These are phyloP conservation scores for Exsudoporus frostii DNA, from an alignment of 768 basidiomycete genomes.

Conservation along the genomic window DNA sequence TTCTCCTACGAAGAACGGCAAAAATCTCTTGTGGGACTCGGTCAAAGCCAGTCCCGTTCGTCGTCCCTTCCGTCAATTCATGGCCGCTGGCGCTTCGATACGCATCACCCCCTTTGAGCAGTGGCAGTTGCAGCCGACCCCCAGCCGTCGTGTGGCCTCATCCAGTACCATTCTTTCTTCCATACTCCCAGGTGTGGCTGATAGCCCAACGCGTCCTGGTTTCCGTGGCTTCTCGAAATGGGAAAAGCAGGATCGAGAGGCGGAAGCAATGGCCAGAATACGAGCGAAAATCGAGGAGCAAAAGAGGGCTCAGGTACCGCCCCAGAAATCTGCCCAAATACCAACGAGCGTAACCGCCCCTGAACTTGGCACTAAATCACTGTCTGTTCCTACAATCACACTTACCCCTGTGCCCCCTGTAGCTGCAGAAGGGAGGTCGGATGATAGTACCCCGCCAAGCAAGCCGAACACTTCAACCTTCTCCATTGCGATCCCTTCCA, in stretches of 20 bases:
- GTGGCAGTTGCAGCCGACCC: conserved; percentile 31
- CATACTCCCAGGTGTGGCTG: conserved; percentile 36
- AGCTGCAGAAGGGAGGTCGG: conserved; percentile 4
- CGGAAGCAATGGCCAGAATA: conserved; percentile 71
- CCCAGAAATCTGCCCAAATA: conserved; percentile 35
- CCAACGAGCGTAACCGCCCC: conserved; percentile 24
- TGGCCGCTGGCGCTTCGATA: conserved; percentile 40
- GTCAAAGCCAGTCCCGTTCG: conserved; percentile 43
- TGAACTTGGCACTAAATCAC: conserved; percentile 18
- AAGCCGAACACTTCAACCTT: conserved; percentile 15
- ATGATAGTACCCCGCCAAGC: conserved; percentile 6
- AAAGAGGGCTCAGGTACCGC: conserved; percentile 37
- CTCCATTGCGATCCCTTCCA: conserved; percentile 10
- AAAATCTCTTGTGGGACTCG: conserved; percentile 69
- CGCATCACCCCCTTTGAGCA: conserved; percentile 52
- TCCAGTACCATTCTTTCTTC: conserved; percentile 28
- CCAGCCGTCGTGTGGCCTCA: conserved; percentile 45
- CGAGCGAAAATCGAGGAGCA: conserved; percentile 49
- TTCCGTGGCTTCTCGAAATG: conserved; percentile 66
- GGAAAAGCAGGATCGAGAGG: conserved; percentile 86
- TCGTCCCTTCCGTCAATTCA: conserved; percentile 46
- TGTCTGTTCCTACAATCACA: conserved; percentile 28
- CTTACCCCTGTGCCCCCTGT: conserved; percentile 22
- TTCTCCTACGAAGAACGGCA: conserved; percentile 46
- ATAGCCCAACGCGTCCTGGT: conserved; percentile 51